phyloP scores from a whole-genome alignment of 106 monocot genomes.

The Apostasia shenzhenica region DNA sequence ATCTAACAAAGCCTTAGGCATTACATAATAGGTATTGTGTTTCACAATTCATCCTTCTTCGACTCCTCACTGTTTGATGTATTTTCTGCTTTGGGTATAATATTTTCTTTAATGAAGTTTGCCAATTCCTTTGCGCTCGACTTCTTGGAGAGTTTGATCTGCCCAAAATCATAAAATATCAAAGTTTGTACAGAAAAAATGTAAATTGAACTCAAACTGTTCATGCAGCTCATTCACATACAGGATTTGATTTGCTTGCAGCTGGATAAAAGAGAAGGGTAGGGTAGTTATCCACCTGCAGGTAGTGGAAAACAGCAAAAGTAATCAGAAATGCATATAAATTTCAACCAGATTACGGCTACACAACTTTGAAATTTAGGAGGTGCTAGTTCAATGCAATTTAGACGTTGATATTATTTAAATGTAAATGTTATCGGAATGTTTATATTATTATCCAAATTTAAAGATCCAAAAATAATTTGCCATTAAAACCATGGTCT shows the following conservation, averaged over 20 bases:
- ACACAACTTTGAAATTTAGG: too few species aligned
- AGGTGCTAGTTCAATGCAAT: too few species aligned
- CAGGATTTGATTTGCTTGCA: slow-evolving; percentile 82
- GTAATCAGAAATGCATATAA: background rate
- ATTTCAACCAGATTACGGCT: too few species aligned
- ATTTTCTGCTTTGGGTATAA: slow-evolving; percentile 6
- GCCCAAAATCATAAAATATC: slow-evolving; percentile 11
- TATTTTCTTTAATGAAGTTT: slow-evolving; percentile 43
- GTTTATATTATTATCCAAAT: too few species aligned
- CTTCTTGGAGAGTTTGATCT: slow-evolving; percentile 93
- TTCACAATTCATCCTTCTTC: slow-evolving; percentile 49
- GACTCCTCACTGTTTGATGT: slow-evolving; percentile 5
- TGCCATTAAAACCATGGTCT: too few species aligned
- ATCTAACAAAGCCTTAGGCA: too few species aligned
- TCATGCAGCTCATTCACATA: slow-evolving; percentile 20
- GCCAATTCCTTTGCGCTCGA: slow-evolving; percentile 58
- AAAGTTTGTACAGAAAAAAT: background rate
- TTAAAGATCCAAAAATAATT: too few species aligned
- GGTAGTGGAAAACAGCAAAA: slow-evolving; percentile 2
- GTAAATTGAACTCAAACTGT: background rate
- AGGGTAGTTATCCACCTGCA: slow-evolving; percentile 73
- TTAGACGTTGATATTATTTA: too few species aligned
- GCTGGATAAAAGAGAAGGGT: slow-evolving; percentile 73
- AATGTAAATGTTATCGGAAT: too few species aligned
- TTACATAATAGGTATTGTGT: background rate